Base-by-base conservation (phyloP, 2,329 filamentous ascomycete species). In the Rugonectria rugulosa region DNA sequence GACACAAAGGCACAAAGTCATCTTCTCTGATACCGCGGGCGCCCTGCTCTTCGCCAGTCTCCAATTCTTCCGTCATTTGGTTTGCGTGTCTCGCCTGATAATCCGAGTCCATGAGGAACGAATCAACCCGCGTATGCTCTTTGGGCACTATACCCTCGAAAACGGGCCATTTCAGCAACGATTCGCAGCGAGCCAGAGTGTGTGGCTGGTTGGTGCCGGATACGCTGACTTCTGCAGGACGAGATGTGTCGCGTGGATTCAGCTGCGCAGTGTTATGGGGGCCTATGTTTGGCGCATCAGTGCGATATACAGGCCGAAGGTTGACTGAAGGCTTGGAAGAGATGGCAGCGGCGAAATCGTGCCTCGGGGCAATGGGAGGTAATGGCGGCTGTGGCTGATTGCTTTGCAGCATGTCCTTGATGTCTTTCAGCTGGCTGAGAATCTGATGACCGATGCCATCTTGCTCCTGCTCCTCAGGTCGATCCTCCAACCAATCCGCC, bases 21-120 rank as follows among this genome's bases (percentile, higher is more conserved):
- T 52, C 52, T 14, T 59, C 56, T 6, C 36, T 31, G 5, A 59
- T 59, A 9, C 52, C 56, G 5, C 27, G 48, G n/a, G 29, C 17
- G 4, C 9, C 17, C 3, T 42, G 37, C 11, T 43, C 31, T 8
- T 37, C 23, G 8, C 37, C 8, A 3, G 20, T 11, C 4, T 6
- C 14, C n/a, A 17, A 2, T 15, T 14, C 23, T 12, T 6, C 9
- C 5, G 37, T 37, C 3, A n/a, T 3, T 10, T 24, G 14, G 12
- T 23, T 36, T 10, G 37, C 29, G 7, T 52, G 41, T 1, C 44
- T 4, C 7, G 6, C 20, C 11, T 32, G 41, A 17, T 57, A 52
- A 3, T 45, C 47, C 5, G 51, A 60, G 4, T 38, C 53, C n/a
- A 47, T 61, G 12, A 59, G 31, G 4, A 61, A 61, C 2, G 56